phyloP scores from a whole-genome alignment of 495 filamentous ascomycete species.

The Astrothelium macrocarpum region DNA sequence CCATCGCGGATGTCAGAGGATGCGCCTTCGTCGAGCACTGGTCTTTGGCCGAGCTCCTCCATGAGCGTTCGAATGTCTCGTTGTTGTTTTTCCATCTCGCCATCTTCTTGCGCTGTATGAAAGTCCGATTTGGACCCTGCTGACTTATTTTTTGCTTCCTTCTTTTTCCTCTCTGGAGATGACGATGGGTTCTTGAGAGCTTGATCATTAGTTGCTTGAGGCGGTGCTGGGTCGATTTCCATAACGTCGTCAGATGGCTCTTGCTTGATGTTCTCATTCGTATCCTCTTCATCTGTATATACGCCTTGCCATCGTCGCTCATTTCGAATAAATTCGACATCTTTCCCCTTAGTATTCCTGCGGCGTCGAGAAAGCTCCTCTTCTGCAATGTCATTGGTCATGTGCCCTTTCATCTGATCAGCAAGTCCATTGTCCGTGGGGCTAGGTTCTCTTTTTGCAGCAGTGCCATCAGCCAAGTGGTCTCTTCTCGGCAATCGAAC shows the following conservation, averaged over 20 bases:
- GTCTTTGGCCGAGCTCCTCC: constrained; percentile 36
- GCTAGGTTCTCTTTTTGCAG: constrained; percentile 12
- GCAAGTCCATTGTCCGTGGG: not conserved
- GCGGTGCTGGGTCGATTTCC: not conserved
- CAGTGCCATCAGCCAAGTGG: constrained; percentile 7
- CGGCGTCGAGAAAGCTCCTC: not conserved
- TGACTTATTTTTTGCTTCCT: constrained; percentile 32
- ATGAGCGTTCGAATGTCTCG: constrained; percentile 25
- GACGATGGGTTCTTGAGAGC: constrained; percentile 11
- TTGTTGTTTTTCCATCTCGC: constrained; percentile 9
- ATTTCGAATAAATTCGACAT: constrained; percentile 28
- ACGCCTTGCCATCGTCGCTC: constrained; percentile 27
- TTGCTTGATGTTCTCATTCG: constrained; percentile 21
- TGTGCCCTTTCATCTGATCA: constrained; percentile 23
- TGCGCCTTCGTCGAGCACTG: not conserved
- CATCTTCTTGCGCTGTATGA: constrained; percentile 1
- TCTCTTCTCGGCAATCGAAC: constrained; percentile 40
- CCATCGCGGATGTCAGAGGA: not conserved
- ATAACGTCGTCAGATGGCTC: constrained; percentile 26
- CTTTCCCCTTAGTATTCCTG: constrained; percentile 18
- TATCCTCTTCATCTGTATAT: constrained; percentile 36
- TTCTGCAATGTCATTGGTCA: not conserved
- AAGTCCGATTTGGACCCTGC: not conserved
- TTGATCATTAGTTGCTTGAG: not conserved
- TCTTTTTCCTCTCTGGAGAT: constrained; percentile 32